phyloP scores from a whole-genome alignment of 2,329 filamentous ascomycete species.

The Calonectria ilicicola region DNA sequence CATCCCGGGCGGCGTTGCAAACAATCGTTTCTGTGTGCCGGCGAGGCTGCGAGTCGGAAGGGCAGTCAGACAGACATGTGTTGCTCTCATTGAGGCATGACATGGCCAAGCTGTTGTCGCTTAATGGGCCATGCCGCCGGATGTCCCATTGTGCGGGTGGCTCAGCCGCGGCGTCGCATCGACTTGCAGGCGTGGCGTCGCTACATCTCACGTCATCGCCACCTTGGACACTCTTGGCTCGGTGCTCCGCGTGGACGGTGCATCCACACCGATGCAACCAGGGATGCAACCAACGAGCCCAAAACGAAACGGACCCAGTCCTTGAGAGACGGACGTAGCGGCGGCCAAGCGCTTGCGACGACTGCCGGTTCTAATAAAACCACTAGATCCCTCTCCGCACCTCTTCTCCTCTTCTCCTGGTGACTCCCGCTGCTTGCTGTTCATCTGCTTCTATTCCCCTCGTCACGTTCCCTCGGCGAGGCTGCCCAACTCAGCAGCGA shows the following conservation, averaged over 20 bases:
- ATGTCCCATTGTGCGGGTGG: slow-evolving; percentile 4
- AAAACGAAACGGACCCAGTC: neutral
- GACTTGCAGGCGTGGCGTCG: slow-evolving; percentile 23
- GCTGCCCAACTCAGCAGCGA: neutral
- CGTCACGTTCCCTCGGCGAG: neutral
- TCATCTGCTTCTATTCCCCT: neutral
- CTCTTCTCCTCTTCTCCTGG: neutral
- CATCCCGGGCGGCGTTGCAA: neutral
- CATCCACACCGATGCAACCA: slow-evolving; percentile 3
- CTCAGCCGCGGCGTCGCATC: slow-evolving; percentile 10
- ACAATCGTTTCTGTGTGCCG: neutral
- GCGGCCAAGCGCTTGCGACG: slow-evolving; percentile 1
- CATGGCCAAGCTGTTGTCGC: neutral
- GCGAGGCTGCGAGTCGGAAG: neutral
- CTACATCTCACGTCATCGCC: slow-evolving; percentile 42
- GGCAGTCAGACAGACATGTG: neutral
- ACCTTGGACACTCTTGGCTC: slow-evolving; percentile 7
- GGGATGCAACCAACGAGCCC: neutral
- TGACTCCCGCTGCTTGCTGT: neutral
- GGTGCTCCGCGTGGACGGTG: slow-evolving; percentile 5
- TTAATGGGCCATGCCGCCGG: neutral
- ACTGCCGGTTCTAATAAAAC: slow-evolving; percentile 5
- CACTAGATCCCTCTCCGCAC: neutral
- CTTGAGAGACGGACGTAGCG: neutral
- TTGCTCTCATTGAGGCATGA: too few species aligned